Conservation (phyloP, 768 basidiomycete genomes). For the Trametes cinnabarina region DNA sequence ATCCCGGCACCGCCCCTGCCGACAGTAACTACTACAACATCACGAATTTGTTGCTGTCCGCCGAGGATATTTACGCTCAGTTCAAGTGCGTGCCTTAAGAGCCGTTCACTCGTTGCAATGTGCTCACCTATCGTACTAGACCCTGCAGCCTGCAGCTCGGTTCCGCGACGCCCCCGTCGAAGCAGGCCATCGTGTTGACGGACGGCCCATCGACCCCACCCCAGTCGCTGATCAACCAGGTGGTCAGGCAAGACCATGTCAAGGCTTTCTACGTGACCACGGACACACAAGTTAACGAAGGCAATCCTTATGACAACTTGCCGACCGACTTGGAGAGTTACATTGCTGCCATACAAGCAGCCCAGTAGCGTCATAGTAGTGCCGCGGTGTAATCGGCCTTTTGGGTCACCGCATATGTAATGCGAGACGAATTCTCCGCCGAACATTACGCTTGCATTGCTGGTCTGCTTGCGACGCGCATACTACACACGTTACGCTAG, state of each 20-base stretch:
- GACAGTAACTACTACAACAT: slow-evolving; percentile 28
- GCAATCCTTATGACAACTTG: slow-evolving; percentile 23
- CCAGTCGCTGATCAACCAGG: slow-evolving; percentile 22
- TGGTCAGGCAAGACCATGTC: slow-evolving; percentile 25
- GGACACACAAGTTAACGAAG: slow-evolving; percentile 20
- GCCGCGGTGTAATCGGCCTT: background rate
- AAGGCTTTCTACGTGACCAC: slow-evolving; percentile 34
- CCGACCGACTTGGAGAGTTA: slow-evolving; percentile 26
- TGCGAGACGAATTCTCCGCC: too few species aligned
- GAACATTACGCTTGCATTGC: too few species aligned
- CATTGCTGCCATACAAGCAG: slow-evolving; percentile 8
- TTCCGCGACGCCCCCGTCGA: slow-evolving; percentile 17
- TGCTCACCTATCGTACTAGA: slow-evolving; percentile 12
- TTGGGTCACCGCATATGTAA: too few species aligned
- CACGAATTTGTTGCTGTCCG: slow-evolving; percentile 32
- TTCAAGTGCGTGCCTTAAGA: slow-evolving; percentile 26
- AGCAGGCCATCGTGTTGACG: slow-evolving; percentile 35
- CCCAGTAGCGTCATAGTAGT: background rate
- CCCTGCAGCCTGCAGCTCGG: slow-evolving; percentile 23
- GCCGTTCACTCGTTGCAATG: background rate
- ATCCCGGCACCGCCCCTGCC: slow-evolving; percentile 27
- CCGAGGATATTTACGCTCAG: slow-evolving; percentile 28
- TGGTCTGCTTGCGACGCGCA: too few species aligned
- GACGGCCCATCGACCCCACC: slow-evolving; percentile 30
- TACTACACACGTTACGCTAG: too few species aligned